phyloP scores from a whole-genome alignment of 306 rosid species.

The Spatholobus suberectus region DNA sequence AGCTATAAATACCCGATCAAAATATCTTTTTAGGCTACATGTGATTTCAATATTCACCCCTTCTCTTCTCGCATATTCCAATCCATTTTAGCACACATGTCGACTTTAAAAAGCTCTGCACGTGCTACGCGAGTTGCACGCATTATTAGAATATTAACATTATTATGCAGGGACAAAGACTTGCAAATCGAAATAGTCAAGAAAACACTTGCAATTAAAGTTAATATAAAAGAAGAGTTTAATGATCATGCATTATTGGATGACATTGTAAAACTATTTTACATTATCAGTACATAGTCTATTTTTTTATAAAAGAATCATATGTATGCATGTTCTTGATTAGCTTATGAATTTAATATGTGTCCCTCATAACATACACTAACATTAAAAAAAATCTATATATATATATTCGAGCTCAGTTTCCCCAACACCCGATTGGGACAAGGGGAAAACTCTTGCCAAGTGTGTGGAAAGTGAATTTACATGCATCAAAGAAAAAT shows the following conservation, averaged over 20 bases:
- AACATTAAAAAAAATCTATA: no score
- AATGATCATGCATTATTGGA: no score
- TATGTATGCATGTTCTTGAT: background rate
- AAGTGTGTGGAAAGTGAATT: background rate
- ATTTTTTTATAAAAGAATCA: background rate
- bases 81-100: background rate
- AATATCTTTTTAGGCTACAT: background rate
- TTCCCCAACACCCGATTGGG: no score
- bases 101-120: background rate
- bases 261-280: no score
- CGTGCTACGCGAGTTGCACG: constrained; percentile 41
- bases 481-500: background rate
- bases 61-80: background rate
- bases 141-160: constrained; percentile 16
- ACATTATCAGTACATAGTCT: no score
- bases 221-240: no score
- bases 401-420: no score
- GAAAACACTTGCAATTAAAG: background rate
- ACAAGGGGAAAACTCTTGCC: no score
- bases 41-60: background rate
- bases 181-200: constrained; percentile 22
- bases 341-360: background rate
- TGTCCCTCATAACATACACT: no score
- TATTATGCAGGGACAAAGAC: background rate
- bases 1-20: background rate